phyloP scores from a whole-genome alignment of 306 rosid species.

The Begonia fuchsioides region DNA sequence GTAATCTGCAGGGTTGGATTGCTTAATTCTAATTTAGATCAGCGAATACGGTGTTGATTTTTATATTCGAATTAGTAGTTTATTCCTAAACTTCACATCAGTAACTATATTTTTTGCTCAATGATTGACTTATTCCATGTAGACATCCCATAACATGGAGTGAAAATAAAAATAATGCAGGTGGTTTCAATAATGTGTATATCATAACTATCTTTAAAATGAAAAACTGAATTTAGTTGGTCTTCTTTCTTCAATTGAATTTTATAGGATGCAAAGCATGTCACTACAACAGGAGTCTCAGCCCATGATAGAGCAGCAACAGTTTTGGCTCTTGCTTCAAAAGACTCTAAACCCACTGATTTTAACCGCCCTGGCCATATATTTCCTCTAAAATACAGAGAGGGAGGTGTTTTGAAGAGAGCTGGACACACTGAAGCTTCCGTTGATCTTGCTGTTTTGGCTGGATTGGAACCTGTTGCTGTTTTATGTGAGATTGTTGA shows the following conservation, averaged over 20 bases:
- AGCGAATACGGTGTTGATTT: too few relatives aligned
- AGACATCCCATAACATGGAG: neutral
- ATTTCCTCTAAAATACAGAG: constrained; percentile 81
- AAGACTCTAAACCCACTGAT: constrained; percentile 68
- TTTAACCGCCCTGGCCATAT: constrained; percentile 96
- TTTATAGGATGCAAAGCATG: constrained; percentile 62
- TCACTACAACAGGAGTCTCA: constrained; percentile 90
- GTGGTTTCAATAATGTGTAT: too few relatives aligned
- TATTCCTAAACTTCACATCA: too few relatives aligned
- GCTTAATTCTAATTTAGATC: too few relatives aligned
- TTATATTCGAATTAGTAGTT: too few relatives aligned
- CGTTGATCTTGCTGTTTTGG: constrained; percentile 75
- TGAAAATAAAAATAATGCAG: too few relatives aligned
- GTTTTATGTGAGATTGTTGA: constrained; percentile 90
- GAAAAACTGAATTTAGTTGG: neutral
- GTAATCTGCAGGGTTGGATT: too few relatives aligned
- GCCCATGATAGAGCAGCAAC: constrained; percentile 84
- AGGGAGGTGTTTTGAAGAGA: constrained; percentile 94
- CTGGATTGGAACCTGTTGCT: constrained; percentile 71
- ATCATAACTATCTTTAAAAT: too few relatives aligned
- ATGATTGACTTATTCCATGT: neutral
- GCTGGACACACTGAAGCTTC: constrained; percentile 98
- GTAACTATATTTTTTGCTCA: neutral
- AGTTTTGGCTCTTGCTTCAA: constrained; percentile 75
- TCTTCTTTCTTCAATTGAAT: constrained; percentile 3